Conservation (phyloP, 2,329 filamentous ascomycete genomes). For the Ramichloridium luteum region DNA sequence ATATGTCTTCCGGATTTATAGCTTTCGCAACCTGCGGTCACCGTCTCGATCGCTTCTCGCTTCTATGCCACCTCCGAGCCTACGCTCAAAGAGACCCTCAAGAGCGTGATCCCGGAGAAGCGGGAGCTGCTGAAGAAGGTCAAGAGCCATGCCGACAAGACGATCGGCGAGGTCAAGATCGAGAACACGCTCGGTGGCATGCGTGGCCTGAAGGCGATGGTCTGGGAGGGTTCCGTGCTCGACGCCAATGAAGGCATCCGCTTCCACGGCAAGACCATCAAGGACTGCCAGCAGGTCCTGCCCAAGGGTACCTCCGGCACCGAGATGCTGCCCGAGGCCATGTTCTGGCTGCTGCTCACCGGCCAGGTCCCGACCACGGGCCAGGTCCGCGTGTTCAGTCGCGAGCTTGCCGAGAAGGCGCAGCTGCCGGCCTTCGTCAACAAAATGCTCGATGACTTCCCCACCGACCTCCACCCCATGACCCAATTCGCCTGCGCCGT, state of each 20-base stretch:
- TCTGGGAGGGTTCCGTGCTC: conserved; percentile 96
- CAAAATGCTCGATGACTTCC: conserved; percentile 82
- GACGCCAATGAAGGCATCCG: conserved; percentile 95
- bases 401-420: conserved; percentile 77
- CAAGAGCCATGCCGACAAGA: conserved; percentile 71
- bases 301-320: conserved; percentile 86
- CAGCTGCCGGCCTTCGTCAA: conserved; percentile 70
- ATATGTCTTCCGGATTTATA: no score
- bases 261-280: conserved; percentile 96
- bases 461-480: conserved; percentile 89
- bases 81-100: conserved; percentile 78
- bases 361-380: conserved; percentile 74
- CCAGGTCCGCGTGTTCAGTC: conserved; percentile 72
- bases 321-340: conserved; percentile 96
- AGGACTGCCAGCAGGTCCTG: conserved; percentile 87
- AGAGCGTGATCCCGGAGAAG: conserved; percentile 77
- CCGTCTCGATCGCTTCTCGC: conserved; percentile 28
- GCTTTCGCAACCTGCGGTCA: conserved; percentile 16
- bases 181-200: conserved; percentile 92
- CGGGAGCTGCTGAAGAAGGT: conserved; percentile 87
- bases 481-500: conserved; percentile 94
- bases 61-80: conserved; percentile 67
- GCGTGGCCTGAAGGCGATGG: conserved; percentile 90
- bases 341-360: conserved; percentile 98
- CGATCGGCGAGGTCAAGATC: conserved; percentile 83